Conservation (phyloP, 768 basidiomycete species). For the Lactifluus volemus region DNA sequence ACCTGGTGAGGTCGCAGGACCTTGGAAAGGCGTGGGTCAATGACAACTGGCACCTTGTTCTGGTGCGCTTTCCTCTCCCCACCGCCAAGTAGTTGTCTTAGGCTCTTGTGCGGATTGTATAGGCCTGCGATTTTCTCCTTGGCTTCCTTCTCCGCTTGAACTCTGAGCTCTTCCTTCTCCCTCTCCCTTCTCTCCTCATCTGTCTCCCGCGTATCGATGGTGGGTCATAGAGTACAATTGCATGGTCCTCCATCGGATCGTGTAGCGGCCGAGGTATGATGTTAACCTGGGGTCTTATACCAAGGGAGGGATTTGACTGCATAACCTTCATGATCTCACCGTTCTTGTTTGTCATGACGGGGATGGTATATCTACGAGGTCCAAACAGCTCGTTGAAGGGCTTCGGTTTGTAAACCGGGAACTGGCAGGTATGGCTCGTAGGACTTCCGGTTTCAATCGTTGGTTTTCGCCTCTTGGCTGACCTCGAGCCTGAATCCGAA, state of each 20-base stretch:
- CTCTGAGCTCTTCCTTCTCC: conserved; percentile 63
- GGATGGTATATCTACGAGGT: conserved; percentile 68
- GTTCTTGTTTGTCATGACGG: conserved; percentile 64
- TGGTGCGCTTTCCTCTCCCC: conserved; percentile 54
- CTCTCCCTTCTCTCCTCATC: conserved; percentile 74
- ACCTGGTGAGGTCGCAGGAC: conserved; percentile 96
- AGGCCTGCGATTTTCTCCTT: conserved; percentile 61
- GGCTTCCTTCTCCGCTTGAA: conserved; percentile 53
- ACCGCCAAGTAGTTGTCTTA: conserved; percentile 70
- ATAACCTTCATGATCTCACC: conserved; percentile 50
- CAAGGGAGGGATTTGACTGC: conserved; percentile 67
- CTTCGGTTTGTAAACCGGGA: conserved; percentile 75
- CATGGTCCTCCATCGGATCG: conserved; percentile 96
- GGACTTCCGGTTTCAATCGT: conserved; percentile 55
- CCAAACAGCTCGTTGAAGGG: conserved; percentile 49
- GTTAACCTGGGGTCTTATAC: conserved; percentile 71
- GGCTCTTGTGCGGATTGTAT: conserved; percentile 88
- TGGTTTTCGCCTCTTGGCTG: conserved; percentile 55
- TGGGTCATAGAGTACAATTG: conserved; percentile 95
- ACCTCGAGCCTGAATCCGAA: conserved; percentile 41
- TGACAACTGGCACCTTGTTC: conserved; percentile 91
- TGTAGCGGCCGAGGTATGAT: conserved; percentile 88
- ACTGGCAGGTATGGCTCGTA: conserved; percentile 48
- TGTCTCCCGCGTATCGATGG: conserved; percentile 86
- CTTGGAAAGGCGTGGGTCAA: conserved; percentile 80